phyloP scores from a whole-genome alignment of 192 early-diverging fungal species.

The Coemansia sp. region DNA sequence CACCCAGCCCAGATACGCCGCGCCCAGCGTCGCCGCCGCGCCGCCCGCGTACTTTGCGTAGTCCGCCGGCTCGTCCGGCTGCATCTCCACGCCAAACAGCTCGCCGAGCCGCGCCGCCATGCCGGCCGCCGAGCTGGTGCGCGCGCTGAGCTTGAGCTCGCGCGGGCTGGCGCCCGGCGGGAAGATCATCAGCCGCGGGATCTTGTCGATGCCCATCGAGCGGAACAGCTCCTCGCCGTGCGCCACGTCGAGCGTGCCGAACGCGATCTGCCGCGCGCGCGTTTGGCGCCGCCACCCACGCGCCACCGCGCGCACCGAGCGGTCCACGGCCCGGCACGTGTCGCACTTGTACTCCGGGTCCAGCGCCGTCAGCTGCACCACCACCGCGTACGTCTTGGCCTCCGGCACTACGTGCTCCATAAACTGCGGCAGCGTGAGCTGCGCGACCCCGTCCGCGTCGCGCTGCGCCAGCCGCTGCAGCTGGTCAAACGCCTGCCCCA shows the following conservation, averaged over 20 bases:
- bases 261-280: constrained; percentile 16
- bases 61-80: constrained; percentile 26
- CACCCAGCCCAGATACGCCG: constrained; percentile 7
- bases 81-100: constrained; percentile 31
- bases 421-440: constrained; percentile 22
- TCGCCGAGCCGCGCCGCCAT: constrained; percentile 38
- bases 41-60: constrained; percentile 20
- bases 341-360: constrained; percentile 45
- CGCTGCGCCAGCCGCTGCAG: constrained; percentile 17
- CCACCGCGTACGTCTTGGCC: constrained; percentile 42
- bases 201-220: constrained; percentile 41
- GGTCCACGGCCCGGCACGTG: constrained; percentile 28
- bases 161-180: constrained; percentile 35
- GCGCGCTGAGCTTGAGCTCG: constrained; percentile 25
- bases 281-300: constrained; percentile 40
- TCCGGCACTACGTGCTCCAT: constrained; percentile 39
- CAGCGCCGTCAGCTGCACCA: constrained; percentile 46
- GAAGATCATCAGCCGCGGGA: constrained; percentile 45
- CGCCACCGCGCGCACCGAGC: constrained; percentile 30
- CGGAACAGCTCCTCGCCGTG: constrained; percentile 47
- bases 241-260: constrained; percentile 45
- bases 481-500: constrained; percentile 19
- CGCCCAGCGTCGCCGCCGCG: constrained; percentile 3
- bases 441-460: constrained; percentile 31
- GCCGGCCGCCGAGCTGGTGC: constrained; percentile 11